A percentile compares a stretch with the other conserved stretches of the same genome.
Conservation (phyloP, 306 rosid species). For the Chamaecrista fasciculata region DNA sequence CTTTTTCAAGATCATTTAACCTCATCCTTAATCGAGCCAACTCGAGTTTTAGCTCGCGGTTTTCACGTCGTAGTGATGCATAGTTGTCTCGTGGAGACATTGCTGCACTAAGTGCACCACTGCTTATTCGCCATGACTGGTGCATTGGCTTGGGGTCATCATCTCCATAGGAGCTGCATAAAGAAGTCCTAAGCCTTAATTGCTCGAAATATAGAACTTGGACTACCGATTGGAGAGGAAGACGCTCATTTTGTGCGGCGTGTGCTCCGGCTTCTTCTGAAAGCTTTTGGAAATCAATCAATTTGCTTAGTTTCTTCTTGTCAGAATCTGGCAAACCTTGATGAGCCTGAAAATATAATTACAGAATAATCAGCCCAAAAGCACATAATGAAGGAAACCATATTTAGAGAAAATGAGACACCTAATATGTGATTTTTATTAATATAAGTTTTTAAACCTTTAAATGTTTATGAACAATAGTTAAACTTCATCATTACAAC, state of each 20-base stretch:
- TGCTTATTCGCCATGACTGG: conserved; percentile 90
- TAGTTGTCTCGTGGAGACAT: conserved; percentile 99
- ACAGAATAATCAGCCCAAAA: conserved; percentile 21
- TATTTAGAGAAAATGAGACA: conserved; percentile 1
- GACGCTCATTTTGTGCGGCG: conserved; percentile 98
- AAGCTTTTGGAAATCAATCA: conserved; percentile 95
- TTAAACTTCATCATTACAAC: background rate
- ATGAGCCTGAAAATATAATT: conserved; percentile 74
- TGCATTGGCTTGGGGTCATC: conserved; percentile 88
- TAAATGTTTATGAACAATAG: conserved; percentile 1
- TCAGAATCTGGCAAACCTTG: conserved; percentile 79
- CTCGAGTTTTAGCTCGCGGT: conserved; percentile 97
- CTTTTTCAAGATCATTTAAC: conserved; percentile 90
- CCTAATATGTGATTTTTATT: background rate
- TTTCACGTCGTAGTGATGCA: conserved; percentile 90
- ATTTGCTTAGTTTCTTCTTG: conserved; percentile 74
- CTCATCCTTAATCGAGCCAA: conserved; percentile 88
- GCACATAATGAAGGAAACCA: background rate
- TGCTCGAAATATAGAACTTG: conserved; percentile 97
- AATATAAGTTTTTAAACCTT: background rate
- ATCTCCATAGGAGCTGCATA: conserved; percentile 64
- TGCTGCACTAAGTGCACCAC: conserved; percentile 97
- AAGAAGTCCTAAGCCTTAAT: conserved; percentile 73
- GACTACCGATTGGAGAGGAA: conserved; percentile 91
- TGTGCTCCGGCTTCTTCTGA: conserved; percentile 98